A percentile compares a stretch with the other conserved stretches of the same genome.
Conservation (phyloP, 768 basidiomycete species). For the Mycena filopes region DNA sequence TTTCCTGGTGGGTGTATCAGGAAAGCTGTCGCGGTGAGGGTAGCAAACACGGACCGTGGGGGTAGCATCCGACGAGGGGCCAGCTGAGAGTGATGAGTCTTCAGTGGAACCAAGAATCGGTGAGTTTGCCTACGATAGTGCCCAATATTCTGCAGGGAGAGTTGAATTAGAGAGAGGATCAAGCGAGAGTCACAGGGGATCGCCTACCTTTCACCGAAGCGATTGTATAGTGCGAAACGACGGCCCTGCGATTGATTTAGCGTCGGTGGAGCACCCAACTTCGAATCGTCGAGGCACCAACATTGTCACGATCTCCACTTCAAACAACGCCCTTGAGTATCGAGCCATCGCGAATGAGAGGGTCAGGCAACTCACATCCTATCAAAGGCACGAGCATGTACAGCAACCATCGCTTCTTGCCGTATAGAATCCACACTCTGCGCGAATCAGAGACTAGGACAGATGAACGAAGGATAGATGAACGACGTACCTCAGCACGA, state of each 20-base stretch:
- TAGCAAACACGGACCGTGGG: not conserved
- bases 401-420: conserved; percentile 17
- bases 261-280: not conserved
- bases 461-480: not conserved
- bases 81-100: not conserved
- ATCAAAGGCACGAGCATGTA: conserved; percentile 29
- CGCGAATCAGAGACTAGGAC: not conserved
- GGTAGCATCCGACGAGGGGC: conserved; percentile 25
- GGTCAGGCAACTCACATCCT: conserved; percentile 10
- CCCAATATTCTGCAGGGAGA: conserved; percentile 23
- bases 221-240: conserved; percentile 30
- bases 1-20: not conserved
- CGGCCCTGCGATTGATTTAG: not conserved
- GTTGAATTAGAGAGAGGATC: not conserved
- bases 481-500: conserved; percentile 20
- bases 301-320: conserved; percentile 32
- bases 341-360: not conserved
- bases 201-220: conserved; percentile 6
- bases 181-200: not conserved
- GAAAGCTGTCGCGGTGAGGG: not conserved
- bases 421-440: conserved; percentile 30
- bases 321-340: not conserved
- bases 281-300: not conserved
- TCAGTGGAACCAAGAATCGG: not conserved
- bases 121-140: not conserved